Percentiles rank a stretch among this genome's conserved stretches.
Evolutionary conservation across 768 basidiomycete genomes (phyloP).

Genomic region (Crassisporium funariophilum): DNA sequence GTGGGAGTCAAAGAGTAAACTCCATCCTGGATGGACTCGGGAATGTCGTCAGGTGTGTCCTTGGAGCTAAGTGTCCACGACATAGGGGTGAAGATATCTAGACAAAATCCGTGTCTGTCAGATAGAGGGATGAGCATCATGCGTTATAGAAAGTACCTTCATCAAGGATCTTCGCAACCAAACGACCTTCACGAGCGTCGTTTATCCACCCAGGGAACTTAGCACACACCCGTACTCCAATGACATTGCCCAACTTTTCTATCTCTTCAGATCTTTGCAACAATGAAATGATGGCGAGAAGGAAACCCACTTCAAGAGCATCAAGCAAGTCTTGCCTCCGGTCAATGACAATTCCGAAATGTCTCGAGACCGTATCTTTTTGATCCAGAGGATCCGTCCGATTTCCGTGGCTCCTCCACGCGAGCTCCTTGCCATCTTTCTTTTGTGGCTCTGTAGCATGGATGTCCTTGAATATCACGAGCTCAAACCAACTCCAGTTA

Average conservation of each 20-base stretch:
- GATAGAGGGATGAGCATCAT: not conserved
- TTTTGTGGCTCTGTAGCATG: conserved; percentile 6
- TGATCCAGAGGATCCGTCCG: conserved; percentile 16
- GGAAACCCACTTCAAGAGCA: conserved; percentile 16
- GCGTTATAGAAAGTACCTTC: conserved; percentile 13
- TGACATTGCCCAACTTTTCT: conserved; percentile 21
- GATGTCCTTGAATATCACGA: conserved; percentile 15
- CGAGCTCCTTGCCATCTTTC: conserved; percentile 17
- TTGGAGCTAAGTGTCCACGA: conserved; percentile 17
- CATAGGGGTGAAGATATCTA: conserved; percentile 22
- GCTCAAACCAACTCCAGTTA: conserved; percentile 23
- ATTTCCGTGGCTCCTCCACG: conserved; percentile 24
- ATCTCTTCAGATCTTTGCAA: not conserved
- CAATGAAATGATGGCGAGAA: too few species aligned
- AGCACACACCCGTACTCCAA: conserved; percentile 22
- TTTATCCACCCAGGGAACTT: conserved; percentile 20
- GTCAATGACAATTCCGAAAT: conserved; percentile 23
- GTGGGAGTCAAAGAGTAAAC: conserved; percentile 21
- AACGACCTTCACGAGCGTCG: conserved; percentile 15
- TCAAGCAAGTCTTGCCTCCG: conserved; percentile 22
- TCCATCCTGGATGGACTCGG: conserved; percentile 19
- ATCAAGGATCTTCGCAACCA: conserved; percentile 20
- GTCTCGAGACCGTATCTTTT: conserved; percentile 8
- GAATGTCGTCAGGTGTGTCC: conserved; percentile 16
- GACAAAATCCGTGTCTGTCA: not conserved